Evolutionary conservation across 139 green algal species (phyloP), one percentile per base, ranked within the genome.

Genomic region (Micractinium conductrix): DNA sequence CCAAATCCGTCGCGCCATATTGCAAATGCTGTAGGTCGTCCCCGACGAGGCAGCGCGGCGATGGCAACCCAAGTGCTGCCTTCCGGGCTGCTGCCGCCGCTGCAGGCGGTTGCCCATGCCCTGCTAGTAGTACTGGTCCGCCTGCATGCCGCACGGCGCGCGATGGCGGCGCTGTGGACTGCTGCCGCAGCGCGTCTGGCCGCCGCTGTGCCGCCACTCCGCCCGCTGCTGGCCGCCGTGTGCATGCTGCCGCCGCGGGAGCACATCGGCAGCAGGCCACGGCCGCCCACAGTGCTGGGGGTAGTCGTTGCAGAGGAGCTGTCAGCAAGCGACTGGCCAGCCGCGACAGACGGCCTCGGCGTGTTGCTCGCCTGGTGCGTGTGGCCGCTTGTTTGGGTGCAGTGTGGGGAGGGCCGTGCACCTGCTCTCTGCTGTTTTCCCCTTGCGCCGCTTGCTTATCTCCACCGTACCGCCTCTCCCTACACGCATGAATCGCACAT

Each of bases 231-330:
- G 5, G 48, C 33, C 9, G 37, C 35, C 9, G 9, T 79, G 35
- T 43, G 79, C 63, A 68, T 44, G 14, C 26, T 79, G 26, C 48
- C 67, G 14, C 37, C 63, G 1, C 21, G n/a, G 21, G 67, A 78
- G 48, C 80, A 85, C 45, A 50, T 85, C 17, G 80, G 80, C 68
- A 69, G 24, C 68, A 28, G 37, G 26, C 80, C 80, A 4, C 67
- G 38, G n/a, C 70, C 40, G 19, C 80, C 80, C 50, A 73, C 50
- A 0, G 38, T 58, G 12, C 30, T 85, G 68, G 80, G 38, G 9
- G 69, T 85, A 28, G 70, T 38, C 0, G 10, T 85, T 2, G 37
- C 50, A 7, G 67, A 85, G 37, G 50, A 85, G 9, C 0, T 74
- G 10, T 24, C 42, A 16, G 69, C 79, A 1, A 45, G 21, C 19